Evolutionary conservation across 2,329 filamentous ascomycete species (phyloP), one percentile per base, ranked within the genome.

Genomic region (Pseudonectria foliicola): DNA sequence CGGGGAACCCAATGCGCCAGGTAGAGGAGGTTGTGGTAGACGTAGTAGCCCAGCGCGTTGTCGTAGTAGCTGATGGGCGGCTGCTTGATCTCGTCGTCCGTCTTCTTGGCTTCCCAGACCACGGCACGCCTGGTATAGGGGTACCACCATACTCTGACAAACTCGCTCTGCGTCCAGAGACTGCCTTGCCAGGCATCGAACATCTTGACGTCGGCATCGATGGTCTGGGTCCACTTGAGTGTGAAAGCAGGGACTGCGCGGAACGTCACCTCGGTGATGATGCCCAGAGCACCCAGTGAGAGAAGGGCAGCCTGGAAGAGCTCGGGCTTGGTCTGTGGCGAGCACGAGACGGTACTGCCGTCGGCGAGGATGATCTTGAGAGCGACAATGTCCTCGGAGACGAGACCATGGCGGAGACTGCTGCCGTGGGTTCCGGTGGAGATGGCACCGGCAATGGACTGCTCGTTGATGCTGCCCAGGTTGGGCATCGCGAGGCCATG

Each of bases 131-230:
- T 77, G 55, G 85, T 87, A 63, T 96, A 95, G 0, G 92, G 92
- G 56, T 95, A 80, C 92, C 92, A 98, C 90, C 92, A 98, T 18
- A 95, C 87, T 18, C 92, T 76, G 16, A 93, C 86, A 54, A 90
- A 98, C 60, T 96, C 88, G 42, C 81, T 77, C 42, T 79, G 74
- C 2, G 77, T 85, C 90, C 92, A 96, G 11, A 96, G 70, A 24
- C 73, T 73, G 6, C 66, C 70, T 13, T 80, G 62, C 87, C 92
- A 96, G 6, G 74, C 69, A 10, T 70, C 66, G 31, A 94, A 68
- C 43, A 95, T 73, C 29, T 75, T 71, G 29, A 67, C 56, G 42
- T 95, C 80, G 2, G 78, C 63, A 42, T 85, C 77, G 39, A 95
- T 73, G 7, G 79, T 79, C 65, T 95, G 92, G 36, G 73, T 67